phyloP scores from a whole-genome alignment of 1,284 basidiomycete genomes.

The Moniliophthora roreri region DNA sequence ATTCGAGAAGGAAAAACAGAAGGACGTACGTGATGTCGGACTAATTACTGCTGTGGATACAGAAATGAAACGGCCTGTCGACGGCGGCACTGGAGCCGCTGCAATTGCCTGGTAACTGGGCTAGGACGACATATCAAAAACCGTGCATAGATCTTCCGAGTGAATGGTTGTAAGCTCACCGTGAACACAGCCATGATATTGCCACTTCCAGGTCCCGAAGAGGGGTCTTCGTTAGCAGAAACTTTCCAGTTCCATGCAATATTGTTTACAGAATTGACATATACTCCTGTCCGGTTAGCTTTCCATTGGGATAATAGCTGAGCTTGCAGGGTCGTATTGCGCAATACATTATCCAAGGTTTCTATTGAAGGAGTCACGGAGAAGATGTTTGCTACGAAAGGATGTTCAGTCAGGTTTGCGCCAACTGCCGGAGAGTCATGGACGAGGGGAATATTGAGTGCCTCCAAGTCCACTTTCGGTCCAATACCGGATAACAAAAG shows the following conservation, averaged over 20 bases:
- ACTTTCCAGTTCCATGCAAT: constrained; percentile 10
- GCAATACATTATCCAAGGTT: constrained; percentile 19
- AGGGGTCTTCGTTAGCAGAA: constrained; percentile 7
- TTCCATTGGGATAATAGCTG: constrained; percentile 19
- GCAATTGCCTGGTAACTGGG: constrained; percentile 17
- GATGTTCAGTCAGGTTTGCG: constrained; percentile 38
- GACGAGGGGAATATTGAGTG: constrained; percentile 4
- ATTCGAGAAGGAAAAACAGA: no score
- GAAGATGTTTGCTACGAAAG: constrained; percentile 19
- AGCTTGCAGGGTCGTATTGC: constrained; percentile 17
- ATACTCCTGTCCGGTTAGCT: constrained; percentile 15
- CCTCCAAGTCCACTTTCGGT: constrained; percentile 12
- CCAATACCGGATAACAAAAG: constrained; percentile 38
- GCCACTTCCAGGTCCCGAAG: constrained; percentile 15
- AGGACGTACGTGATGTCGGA: no score
- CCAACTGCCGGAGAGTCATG: constrained; percentile 29
- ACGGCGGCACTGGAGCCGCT: constrained; percentile 2
- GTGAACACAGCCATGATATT: constrained; percentile 17
- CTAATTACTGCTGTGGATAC: no score
- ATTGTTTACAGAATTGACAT: constrained; percentile 9
- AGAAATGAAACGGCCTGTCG: background rate
- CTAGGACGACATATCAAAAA: no score
- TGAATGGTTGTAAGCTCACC: no score
- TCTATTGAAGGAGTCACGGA: constrained; percentile 15
- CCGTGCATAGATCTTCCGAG: no score